These are phyloP conservation scores for Penicillium sp. DNA, from an alignment of 2,329 filamentous ascomycete genomes.

Conservation along the genomic window DNA sequence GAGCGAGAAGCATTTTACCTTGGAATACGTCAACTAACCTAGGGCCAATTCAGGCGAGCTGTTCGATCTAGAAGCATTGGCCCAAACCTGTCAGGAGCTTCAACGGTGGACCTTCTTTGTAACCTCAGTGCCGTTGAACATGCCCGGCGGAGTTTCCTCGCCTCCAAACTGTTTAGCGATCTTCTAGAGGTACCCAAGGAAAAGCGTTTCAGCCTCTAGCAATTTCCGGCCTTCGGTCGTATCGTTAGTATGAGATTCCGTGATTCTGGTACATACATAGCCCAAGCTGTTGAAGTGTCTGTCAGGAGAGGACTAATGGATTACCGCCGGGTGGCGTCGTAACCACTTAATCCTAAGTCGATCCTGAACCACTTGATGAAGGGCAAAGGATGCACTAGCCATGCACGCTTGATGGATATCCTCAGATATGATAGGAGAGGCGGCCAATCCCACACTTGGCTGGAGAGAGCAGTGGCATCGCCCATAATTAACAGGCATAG, in stretches of 20 bases:
- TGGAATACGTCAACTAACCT: constrained; percentile 4
- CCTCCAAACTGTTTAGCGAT: constrained; percentile 51
- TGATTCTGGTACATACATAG: background rate
- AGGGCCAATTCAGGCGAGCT: constrained; percentile 42
- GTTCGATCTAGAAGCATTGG: constrained; percentile 50
- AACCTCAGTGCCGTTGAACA: constrained; percentile 52
- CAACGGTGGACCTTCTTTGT: constrained; percentile 55
- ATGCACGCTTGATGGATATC: background rate
- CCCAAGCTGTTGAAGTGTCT: background rate
- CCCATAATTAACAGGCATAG: background rate
- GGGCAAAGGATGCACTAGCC: background rate
- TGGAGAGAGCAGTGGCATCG: background rate
- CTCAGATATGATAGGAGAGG: background rate
- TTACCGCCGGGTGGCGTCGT: background rate
- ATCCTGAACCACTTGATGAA: background rate
- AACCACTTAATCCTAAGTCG: background rate
- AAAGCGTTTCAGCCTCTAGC: background rate
- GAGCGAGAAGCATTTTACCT: background rate
- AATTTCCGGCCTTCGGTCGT: background rate
- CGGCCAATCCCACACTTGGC: background rate
- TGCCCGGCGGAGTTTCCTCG: constrained; percentile 50
- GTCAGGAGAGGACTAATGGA: background rate
- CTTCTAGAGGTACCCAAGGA: constrained; percentile 34
- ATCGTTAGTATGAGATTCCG: background rate
- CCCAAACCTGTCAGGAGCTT: constrained; percentile 38